These are phyloP conservation scores for Trichoderma erinaceum DNA, from an alignment of 495 filamentous ascomycete species.

Conservation along the genomic window DNA sequence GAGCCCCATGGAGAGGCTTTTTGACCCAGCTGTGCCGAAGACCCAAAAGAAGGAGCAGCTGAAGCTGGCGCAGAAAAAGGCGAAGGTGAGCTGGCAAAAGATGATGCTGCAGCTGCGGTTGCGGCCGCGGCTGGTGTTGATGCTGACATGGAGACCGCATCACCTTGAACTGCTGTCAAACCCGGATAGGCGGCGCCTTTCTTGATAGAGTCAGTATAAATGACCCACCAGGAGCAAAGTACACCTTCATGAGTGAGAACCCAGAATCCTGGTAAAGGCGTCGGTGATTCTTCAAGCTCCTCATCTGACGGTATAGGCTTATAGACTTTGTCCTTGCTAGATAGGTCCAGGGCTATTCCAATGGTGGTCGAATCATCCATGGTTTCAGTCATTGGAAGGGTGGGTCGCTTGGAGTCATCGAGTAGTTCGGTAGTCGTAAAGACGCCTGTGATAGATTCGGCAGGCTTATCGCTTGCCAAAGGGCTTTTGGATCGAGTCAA, in stretches of 20 bases:
- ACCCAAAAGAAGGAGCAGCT: slow-evolving; percentile 32
- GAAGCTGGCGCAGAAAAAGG: slow-evolving; percentile 23
- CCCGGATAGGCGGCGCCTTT: slow-evolving; percentile 65
- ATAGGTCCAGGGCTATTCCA: slow-evolving; percentile 76
- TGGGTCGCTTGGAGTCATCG: slow-evolving; percentile 72
- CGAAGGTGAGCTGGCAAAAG: slow-evolving; percentile 25
- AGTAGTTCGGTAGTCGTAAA: slow-evolving; percentile 69
- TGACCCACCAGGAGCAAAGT: slow-evolving; percentile 79
- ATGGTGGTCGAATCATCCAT: slow-evolving; percentile 68
- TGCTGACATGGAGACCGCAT: slow-evolving; percentile 22
- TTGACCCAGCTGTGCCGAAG: slow-evolving; percentile 32
- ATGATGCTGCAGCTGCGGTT: slow-evolving; percentile 24
- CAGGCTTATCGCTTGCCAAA: slow-evolving; percentile 53
- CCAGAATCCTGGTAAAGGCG: slow-evolving; percentile 80
- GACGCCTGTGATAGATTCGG: slow-evolving; percentile 52
- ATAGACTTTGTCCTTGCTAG: slow-evolving; percentile 67
- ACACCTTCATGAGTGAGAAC: slow-evolving; percentile 86
- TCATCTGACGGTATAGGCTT: slow-evolving; percentile 74
- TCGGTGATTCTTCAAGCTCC: slow-evolving; percentile 62
- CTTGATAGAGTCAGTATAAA: slow-evolving; percentile 81
- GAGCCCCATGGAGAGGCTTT: slow-evolving; percentile 38
- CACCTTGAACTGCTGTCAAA: slow-evolving; percentile 45
- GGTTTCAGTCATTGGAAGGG: slow-evolving; percentile 60
- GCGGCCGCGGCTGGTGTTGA: slow-evolving; percentile 22
- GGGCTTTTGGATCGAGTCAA: slow-evolving; percentile 64